Base-by-base conservation (phyloP, 208 protist genomes). In the Lotmaria passim region DNA sequence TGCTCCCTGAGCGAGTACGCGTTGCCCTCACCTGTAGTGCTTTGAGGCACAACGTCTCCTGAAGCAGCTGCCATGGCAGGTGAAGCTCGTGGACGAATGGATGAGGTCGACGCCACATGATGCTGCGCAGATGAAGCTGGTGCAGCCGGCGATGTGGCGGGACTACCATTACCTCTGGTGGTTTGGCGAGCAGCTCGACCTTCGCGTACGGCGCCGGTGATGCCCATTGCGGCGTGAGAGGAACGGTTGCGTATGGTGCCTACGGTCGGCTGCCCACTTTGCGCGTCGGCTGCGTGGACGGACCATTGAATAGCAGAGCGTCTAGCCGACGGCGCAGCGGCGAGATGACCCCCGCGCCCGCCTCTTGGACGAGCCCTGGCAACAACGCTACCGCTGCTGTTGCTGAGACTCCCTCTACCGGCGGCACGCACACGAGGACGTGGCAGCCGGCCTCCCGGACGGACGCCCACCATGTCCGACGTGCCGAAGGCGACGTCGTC, bases 241-340 rank as follows among this genome's bases (percentile, higher is more conserved):
- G 14, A 7, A 19, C 39, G 58, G 26, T 38, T 26, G 23, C n/a
- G 6, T 19, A 34, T 43, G n/a, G 26, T 33, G 24, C 10, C 15
- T 46, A 17, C 3, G 14, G 41, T 15, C n/a, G 41, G 15, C 31
- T 8, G 41, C 41, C 14, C 19, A 23, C 30, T 17, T 21, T 51
- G 23, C 41, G 57, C 28, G 43, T 6, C 7, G 14, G 21, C 15
- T 26, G 26, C 30, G 5, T 8, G 7, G 3, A 26, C 15, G 0
- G 33, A 5, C 60, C 60, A 66, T 46, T 66, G 60, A 56, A 66
- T 66, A 0, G 60, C 44, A 51, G 57, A 63, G 17, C 26, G 41
- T n/a, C 4, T 5, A 3, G 56, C 31, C 15, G 38, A 12, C 19
- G 56, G 14, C 38, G 21, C 12, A 12, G 56, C 24, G 14, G 38